These are phyloP conservation scores for Xylariaceae sp. DNA, from an alignment of 2,329 filamentous ascomycete species.

Conservation along the genomic window DNA sequence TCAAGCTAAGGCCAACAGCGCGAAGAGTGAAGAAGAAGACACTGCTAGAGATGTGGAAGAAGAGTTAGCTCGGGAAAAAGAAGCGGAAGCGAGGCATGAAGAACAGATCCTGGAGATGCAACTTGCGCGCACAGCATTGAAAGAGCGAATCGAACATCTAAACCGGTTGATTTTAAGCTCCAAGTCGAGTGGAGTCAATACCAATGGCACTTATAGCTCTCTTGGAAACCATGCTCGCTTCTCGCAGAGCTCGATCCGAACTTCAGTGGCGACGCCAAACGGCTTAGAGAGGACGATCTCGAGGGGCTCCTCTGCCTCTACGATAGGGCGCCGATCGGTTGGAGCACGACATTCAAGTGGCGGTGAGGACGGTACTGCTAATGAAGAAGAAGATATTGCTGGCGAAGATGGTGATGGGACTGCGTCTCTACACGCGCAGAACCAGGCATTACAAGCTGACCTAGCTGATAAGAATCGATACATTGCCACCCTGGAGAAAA, in stretches of 20 bases:
- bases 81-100: slow-evolving; percentile 83
- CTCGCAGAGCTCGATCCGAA: slow-evolving; percentile 63
- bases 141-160: slow-evolving; percentile 95
- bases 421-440: slow-evolving; percentile 79
- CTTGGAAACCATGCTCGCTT: slow-evolving; percentile 63
- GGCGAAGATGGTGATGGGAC: slow-evolving; percentile 85
- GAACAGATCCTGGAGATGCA: slow-evolving; percentile 99
- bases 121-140: slow-evolving; percentile 87
- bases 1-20: slow-evolving; percentile 69
- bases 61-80: slow-evolving; percentile 71
- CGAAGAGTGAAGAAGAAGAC: slow-evolving; percentile 62
- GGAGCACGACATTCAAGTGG: slow-evolving; percentile 45
- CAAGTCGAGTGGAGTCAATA: slow-evolving; percentile 92
- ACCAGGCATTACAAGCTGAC: slow-evolving; percentile 90
- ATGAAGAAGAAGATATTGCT: slow-evolving; percentile 66
- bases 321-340: slow-evolving; percentile 54
- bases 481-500: slow-evolving; percentile 88
- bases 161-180: slow-evolving; percentile 94
- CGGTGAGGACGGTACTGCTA: slow-evolving; percentile 35
- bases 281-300: slow-evolving; percentile 64
- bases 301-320: slow-evolving; percentile 61
- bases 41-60: slow-evolving; percentile 64
- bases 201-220: slow-evolving; percentile 67
- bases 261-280: slow-evolving; percentile 66
- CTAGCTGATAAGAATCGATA: slow-evolving; percentile 96